phyloP scores from a whole-genome alignment of 2,329 filamentous ascomycete species.

The Epichloe glyceriae region DNA sequence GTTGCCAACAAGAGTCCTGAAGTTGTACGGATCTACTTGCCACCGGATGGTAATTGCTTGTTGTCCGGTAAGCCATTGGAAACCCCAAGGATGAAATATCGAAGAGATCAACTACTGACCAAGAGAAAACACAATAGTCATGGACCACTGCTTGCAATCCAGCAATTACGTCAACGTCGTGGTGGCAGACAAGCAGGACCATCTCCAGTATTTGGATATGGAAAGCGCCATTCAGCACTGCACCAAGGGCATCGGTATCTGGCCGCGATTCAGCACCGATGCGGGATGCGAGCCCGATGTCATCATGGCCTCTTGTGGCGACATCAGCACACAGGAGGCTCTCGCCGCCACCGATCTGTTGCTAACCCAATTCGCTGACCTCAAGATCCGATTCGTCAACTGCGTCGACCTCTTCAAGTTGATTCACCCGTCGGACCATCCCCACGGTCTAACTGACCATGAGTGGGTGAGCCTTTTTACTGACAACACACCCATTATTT shows the following conservation, averaged over 20 bases:
- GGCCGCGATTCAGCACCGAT: slow-evolving; percentile 65
- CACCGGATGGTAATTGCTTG: slow-evolving; percentile 67
- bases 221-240: slow-evolving; percentile 62
- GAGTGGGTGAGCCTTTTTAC: slow-evolving; percentile 64
- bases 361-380: slow-evolving; percentile 54
- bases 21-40: slow-evolving; percentile 69
- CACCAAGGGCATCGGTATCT: slow-evolving; percentile 67
- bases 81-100: neutral
- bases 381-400: slow-evolving; percentile 71
- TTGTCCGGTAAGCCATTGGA: slow-evolving; percentile 34
- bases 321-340: slow-evolving; percentile 61
- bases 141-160: slow-evolving; percentile 62
- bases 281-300: slow-evolving; percentile 55
- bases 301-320: slow-evolving; percentile 65
- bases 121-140: slow-evolving; percentile 27
- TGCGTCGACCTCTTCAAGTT: slow-evolving; percentile 72
- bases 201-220: slow-evolving; percentile 64
- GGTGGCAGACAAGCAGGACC: slow-evolving; percentile 68
- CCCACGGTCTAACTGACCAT: slow-evolving; percentile 54
- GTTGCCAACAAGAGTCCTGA: slow-evolving; percentile 70
- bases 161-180: slow-evolving; percentile 72
- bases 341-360: slow-evolving; percentile 63
- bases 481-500: slow-evolving; percentile 56
- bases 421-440: slow-evolving; percentile 55
- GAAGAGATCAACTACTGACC: slow-evolving; percentile 1